Evolutionary conservation across 192 early-diverging fungal species (phyloP), one percentile per base, ranked within the genome.

Genomic region (Linnemannia schmuckeri): DNA sequence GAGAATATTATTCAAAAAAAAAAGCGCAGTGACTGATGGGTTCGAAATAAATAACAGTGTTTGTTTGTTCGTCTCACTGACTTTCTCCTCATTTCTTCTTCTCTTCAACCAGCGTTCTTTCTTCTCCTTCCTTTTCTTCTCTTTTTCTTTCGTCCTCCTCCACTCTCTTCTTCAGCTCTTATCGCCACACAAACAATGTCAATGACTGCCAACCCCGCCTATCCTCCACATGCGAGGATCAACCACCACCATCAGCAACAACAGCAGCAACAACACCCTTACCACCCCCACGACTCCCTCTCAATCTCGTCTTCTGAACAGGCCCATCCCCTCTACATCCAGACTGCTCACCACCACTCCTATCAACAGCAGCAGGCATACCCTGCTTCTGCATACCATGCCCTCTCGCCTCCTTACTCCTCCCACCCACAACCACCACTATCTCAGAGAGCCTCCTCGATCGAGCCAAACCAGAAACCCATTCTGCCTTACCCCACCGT

Each of bases 391-490:
- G 70, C 75, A 17, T 86, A 86, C 30, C 83, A 86, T 71, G 70
- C 71, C 8, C 83, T 79, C 10, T 80, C 83, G 35, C 83, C 83
- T 42, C 83, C 83, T 7, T 85, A 85, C 72, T 70, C 83, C 0
- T 66, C 61, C 61, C 61, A 66, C 61, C 61, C 61, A 33, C 49
- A 18, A 52, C 49, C 49, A 52, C 49, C 49, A 13, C 70, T 49
- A 38, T 42, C 77, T 46, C 78, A 44, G 15, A 55, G 83, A 42
- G 79, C 83, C 49, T 77, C 73, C 42, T 86, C 83, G 33, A 47
- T 68, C 40, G 83, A 86, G 20, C 55, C 77, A 5, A 6, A 57
- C 35, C 79, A 61, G 40, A 86, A 81, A n/a, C 83, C 75, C 20
- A 74, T n/a, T 17, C 61, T 82, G n/a, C 81, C 81, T 18, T 82